Evolutionary conservation across 352 stramenopile species (phyloP).

Genomic region (Elongisporangium undulatum): DNA sequence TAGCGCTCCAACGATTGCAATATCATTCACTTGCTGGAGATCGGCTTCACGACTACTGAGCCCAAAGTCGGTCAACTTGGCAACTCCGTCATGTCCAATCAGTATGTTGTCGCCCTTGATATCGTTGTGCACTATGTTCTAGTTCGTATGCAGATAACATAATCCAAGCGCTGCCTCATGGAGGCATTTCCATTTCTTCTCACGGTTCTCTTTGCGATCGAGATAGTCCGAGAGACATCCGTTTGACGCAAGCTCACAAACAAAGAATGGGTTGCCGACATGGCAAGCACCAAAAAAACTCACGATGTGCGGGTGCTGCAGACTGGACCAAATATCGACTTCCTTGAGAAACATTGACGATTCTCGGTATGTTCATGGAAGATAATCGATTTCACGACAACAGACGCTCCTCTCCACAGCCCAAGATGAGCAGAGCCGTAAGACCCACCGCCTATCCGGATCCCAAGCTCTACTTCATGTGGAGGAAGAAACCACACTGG

Average conservation of each 20-base stretch:
- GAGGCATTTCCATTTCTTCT: slow-evolving; percentile 4
- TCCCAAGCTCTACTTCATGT: neutral
- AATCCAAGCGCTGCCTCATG: slow-evolving; percentile 21
- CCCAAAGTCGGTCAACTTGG: slow-evolving; percentile 25
- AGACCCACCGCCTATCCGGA: neutral
- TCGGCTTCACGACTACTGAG: slow-evolving; percentile 4
- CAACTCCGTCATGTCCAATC: slow-evolving; percentile 9
- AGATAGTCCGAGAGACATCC: neutral
- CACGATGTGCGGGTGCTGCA: slow-evolving; percentile 22
- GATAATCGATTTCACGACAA: no score
- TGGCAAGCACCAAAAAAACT: slow-evolving; percentile 23
- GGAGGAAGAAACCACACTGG: neutral
- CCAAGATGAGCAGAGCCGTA: neutral
- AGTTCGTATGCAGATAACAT: slow-evolving; percentile 17
- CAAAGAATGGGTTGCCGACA: slow-evolving; percentile 16
- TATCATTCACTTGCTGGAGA: slow-evolving; percentile 4
- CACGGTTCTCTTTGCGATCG: neutral
- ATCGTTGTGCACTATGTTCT: slow-evolving; percentile 19
- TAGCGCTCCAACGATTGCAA: slow-evolving; percentile 1
- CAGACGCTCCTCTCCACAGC: no score
- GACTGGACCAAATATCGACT: slow-evolving; percentile 16
- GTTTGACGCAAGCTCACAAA: slow-evolving; percentile 12
- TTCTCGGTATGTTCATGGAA: no score
- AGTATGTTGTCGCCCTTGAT: slow-evolving; percentile 24
- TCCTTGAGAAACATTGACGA: slow-evolving; percentile 11